phyloP scores from a whole-genome alignment of 176 grass and related monocot species.

The Metroxylon sagu region DNA sequence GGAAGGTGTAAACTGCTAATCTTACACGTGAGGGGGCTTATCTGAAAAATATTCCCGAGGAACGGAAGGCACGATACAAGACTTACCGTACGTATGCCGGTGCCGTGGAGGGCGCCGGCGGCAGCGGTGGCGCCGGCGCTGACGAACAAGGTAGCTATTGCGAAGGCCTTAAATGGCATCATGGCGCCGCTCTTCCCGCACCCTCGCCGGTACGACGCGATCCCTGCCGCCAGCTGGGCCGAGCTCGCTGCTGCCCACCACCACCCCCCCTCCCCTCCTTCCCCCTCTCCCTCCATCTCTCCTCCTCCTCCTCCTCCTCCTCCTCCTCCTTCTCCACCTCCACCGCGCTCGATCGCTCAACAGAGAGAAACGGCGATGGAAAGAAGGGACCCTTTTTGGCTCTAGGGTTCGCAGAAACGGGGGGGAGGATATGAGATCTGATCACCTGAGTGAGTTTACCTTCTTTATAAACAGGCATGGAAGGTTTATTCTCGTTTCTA shows the following conservation, averaged over 20 bases:
- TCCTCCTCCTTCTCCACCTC: background rate
- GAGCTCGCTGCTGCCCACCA: conserved; percentile 64
- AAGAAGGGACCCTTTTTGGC: no score
- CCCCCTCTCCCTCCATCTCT: conserved; percentile 21
- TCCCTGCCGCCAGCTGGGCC: conserved; percentile 26
- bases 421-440: no score
- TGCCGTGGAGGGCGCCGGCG: conserved; percentile 27
- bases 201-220: conserved; percentile 50
- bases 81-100: conserved; percentile 50
- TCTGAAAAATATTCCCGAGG: background rate
- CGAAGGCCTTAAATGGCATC: conserved; percentile 87
- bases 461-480: no score
- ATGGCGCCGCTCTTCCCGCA: conserved; percentile 27
- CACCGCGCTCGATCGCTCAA: background rate
- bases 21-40: no score
- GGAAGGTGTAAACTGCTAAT: no score
- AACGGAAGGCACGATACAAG: background rate
- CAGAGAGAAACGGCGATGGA: no score
- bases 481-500: no score
- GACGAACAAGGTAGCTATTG: conserved; percentile 55
- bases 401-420: no score
- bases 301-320: conserved; percentile 2
- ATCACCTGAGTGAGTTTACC: no score
- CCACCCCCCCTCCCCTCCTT: conserved; percentile 15
- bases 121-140: conserved; percentile 34